Percentiles rank a stretch among this genome's conserved stretches.
Conservation (phyloP, 2,329 filamentous ascomycete species). For the Aspergillus neoniger region DNA sequence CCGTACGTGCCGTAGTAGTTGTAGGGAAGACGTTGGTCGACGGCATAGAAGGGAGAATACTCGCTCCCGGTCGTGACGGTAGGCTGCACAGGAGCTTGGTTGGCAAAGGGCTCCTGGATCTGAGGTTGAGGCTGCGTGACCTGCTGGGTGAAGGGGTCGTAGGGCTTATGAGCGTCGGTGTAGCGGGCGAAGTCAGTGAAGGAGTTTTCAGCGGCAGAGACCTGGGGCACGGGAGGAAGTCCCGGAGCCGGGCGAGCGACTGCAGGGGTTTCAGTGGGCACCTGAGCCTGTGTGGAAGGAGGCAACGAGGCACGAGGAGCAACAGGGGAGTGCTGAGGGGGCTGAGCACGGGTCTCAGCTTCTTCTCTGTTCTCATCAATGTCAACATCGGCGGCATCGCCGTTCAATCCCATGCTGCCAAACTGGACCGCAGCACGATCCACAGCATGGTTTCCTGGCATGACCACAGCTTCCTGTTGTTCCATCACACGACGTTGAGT, state of each 20-base stretch:
- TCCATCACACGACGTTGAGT: slow-evolving; percentile 86
- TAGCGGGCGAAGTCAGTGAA: slow-evolving; percentile 57
- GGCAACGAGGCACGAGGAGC: slow-evolving; percentile 84
- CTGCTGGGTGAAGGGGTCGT: slow-evolving; percentile 84
- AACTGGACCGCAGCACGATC: slow-evolving; percentile 94
- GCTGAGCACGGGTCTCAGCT: slow-evolving; percentile 88
- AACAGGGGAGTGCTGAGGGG: slow-evolving; percentile 88
- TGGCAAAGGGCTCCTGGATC: slow-evolving; percentile 58
- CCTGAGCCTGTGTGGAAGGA: slow-evolving; percentile 54
- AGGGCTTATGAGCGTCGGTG: slow-evolving; percentile 71
- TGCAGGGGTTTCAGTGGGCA: slow-evolving; percentile 41
- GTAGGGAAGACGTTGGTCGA: slow-evolving; percentile 74
- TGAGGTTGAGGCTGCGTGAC: slow-evolving; percentile 64
- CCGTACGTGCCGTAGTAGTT: slow-evolving; percentile 67
- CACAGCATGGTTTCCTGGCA: slow-evolving; percentile 95
- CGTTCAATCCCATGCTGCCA: slow-evolving; percentile 88
- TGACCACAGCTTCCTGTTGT: slow-evolving; percentile 95
- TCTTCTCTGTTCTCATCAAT: slow-evolving; percentile 95
- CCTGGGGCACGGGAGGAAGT: slow-evolving; percentile 61
- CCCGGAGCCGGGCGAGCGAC: slow-evolving; percentile 64
- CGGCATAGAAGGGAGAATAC: slow-evolving; percentile 83
- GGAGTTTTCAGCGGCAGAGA: slow-evolving; percentile 50
- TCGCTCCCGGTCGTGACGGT: slow-evolving; percentile 64
- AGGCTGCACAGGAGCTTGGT: slow-evolving; percentile 60
- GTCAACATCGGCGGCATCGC: slow-evolving; percentile 59